Base-by-base conservation (phyloP, 345 rosid species). In the Firmiana major region DNA sequence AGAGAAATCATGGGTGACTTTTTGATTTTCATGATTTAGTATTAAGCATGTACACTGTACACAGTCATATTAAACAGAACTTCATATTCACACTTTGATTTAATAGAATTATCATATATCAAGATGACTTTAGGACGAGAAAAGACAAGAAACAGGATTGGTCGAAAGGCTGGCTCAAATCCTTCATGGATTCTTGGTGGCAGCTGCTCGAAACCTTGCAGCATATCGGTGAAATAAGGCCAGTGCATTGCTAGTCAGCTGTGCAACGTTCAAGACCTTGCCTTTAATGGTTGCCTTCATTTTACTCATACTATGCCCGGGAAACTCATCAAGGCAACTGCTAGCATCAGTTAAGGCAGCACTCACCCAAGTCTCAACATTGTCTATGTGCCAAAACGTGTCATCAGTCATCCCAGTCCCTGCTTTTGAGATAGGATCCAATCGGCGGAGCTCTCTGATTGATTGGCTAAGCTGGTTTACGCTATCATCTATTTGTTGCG, bases 231-330 rank as follows among this genome's bases (percentile, higher is more conserved):
- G 90, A 77, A 95, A 91, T 83, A 93, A 85, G 40, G 89, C 89
- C 73, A 95, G 83, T 1, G 98, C 97, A 53, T 91, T 95, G 84
- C 99, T 91, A 0, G 96, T 83, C 26, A 87, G 80, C 84, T 93
- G 91, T 53, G 87, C 98, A 74, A 93, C 88, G 36, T 95, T 90
- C 92, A 88, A 73, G 63, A 93, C 94, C 82, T 87, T 93, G 16
- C 88, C 90, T 81, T 86, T 95, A 46, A 93, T 88, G 3, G 89
- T 84, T 31, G 98, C 97, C 82, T 85, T 92, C 45, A 89, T 64
- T 77, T 92, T 95, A 68, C 89, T 85, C 91, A 88, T 89, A 45
- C 79, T 84, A 21, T 63, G 81, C 36, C 89, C 93, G 0, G 89
- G 90, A 38, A 92, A 87, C 63, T 86, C 84, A 28, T 85, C 88